Percentiles rank a stretch among this genome's conserved stretches.
phyloP scores from a whole-genome alignment of 106 monocot genomes.

The Allium fistulosum region DNA sequence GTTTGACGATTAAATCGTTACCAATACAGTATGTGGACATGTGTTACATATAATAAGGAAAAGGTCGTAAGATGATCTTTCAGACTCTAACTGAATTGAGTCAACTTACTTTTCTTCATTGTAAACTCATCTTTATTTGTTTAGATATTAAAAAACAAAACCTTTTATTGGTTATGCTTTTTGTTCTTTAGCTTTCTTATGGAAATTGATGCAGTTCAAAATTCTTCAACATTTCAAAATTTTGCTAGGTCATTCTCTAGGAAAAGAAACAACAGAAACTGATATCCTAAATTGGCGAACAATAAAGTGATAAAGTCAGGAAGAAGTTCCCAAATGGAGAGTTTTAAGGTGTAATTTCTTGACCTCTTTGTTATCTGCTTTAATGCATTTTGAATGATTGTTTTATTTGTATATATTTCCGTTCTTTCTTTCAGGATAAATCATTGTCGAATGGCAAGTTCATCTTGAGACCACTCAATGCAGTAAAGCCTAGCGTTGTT shows the following conservation, averaged over 20 bases:
- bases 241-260: slow-evolving; percentile 71
- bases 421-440: slow-evolving; percentile 33
- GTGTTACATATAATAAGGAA: too few relatives aligned
- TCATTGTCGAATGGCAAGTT: slow-evolving; percentile 46
- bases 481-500: slow-evolving; percentile 53
- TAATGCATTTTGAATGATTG: too few relatives aligned
- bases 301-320: slow-evolving; percentile 64
- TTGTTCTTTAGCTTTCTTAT: slow-evolving; percentile 67
- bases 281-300: slow-evolving; percentile 92
- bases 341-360: slow-evolving; percentile 61
- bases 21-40: too few relatives aligned
- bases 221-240: slow-evolving; percentile 90
- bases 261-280: slow-evolving; percentile 82
- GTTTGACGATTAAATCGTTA: too few relatives aligned
- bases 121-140: too few relatives aligned
- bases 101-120: too few relatives aligned
- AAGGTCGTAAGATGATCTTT: too few relatives aligned
- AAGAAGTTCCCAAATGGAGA: slow-evolving; percentile 69
- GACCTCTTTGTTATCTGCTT: background rate
- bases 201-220: slow-evolving; percentile 95
- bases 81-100: too few relatives aligned
- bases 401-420: background rate
- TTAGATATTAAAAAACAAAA: too few relatives aligned
- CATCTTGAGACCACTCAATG: slow-evolving; percentile 61
- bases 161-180: background rate